These are phyloP conservation scores for Carex parvula DNA, from an alignment of 176 grass and related monocot species.

Conservation along the genomic window DNA sequence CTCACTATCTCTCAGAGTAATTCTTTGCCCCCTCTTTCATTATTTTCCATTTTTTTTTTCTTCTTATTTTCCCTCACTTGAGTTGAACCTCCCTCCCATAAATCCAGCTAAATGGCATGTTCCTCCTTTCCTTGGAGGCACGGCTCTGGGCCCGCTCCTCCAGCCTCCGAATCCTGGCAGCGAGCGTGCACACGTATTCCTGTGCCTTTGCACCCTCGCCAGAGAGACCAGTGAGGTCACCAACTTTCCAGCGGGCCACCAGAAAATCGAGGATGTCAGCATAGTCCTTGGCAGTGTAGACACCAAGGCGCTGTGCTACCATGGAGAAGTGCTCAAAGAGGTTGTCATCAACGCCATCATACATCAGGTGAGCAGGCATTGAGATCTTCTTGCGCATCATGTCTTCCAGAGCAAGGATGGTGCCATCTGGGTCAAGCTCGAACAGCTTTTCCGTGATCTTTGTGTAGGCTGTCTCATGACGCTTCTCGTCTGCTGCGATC, in stretches of 20 bases:
- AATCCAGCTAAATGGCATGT: constrained; percentile 79
- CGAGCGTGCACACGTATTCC: constrained; percentile 81
- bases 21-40: constrained; percentile 29
- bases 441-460: constrained; percentile 97
- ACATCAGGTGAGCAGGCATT: constrained; percentile 97
- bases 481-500: constrained; percentile 90
- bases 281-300: constrained; percentile 90
- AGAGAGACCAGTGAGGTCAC: constrained; percentile 52
- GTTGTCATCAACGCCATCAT: constrained; percentile 70
- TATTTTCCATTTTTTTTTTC: not conserved
- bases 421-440: constrained; percentile 80
- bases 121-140: constrained; percentile 51
- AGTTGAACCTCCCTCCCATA: constrained; percentile 72
- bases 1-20: constrained; percentile 30
- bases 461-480: constrained; percentile 89
- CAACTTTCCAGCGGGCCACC: constrained; percentile 77
- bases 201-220: constrained; percentile 66
- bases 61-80: constrained; percentile 18
- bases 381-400: constrained; percentile 99
- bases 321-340: constrained; percentile 91
- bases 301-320: constrained; percentile 71
- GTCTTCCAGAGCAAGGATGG: constrained; percentile 63
- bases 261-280: constrained; percentile 95
- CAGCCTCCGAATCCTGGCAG: constrained; percentile 71
- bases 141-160: constrained; percentile 75